Percentiles rank a stretch among this genome's conserved stretches.
These are phyloP conservation scores for Solanum chiquidenum DNA, from an alignment of 257 asterid genomes.

Conservation along the genomic window DNA sequence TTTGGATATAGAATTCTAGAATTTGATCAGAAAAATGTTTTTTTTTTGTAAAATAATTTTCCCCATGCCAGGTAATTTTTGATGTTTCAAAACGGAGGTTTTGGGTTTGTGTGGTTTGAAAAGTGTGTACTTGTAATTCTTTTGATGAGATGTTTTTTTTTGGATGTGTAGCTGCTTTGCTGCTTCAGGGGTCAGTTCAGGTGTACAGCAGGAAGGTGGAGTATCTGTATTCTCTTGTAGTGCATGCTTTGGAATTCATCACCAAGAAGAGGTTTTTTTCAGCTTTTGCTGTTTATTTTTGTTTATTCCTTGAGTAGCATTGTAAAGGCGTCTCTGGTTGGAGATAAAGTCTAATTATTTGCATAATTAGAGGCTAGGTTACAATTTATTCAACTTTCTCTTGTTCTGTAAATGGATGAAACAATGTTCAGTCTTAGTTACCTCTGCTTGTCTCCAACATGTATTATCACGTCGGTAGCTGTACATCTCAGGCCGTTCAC, in stretches of 20 bases:
- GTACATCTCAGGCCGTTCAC: background rate
- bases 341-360: background rate
- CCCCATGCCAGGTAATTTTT: background rate
- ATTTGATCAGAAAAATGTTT: background rate
- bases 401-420: background rate
- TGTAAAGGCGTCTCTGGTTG: background rate
- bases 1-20: background rate
- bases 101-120: background rate
- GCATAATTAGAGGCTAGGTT: background rate
- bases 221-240: conserved; percentile 74
- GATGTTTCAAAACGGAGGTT: background rate
- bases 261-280: conserved; percentile 67
- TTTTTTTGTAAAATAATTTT: background rate
- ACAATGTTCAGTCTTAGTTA: background rate
- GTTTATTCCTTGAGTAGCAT: background rate
- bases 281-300: background rate
- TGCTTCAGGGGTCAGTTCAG: conserved; percentile 97
- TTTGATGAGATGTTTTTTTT: background rate
- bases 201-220: conserved; percentile 97
- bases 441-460: background rate
- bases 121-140: background rate
- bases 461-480: background rate
- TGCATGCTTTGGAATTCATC: conserved; percentile 82
- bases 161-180: conserved; percentile 73
- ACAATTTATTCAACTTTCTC: background rate